phyloP scores from a whole-genome alignment of 768 basidiomycete genomes.

The Kwoniella dejecticola region DNA sequence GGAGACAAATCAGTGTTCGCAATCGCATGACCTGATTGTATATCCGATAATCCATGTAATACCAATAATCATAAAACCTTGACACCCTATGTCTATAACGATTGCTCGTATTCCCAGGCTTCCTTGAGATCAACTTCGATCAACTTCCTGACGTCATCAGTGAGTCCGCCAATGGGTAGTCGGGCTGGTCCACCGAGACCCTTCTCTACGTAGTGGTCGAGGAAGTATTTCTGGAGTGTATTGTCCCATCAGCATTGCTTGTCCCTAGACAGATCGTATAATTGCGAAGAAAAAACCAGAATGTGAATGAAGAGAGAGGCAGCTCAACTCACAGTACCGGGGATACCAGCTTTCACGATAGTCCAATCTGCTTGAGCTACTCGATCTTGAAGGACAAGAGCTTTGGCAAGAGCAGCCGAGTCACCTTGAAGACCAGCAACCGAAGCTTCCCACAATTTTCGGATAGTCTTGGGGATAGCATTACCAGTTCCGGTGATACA shows the following conservation, averaged over 20 bases:
- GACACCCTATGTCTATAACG: constrained; percentile 30
- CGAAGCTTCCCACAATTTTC: constrained; percentile 54
- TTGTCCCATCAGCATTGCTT: no score
- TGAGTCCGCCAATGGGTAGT: constrained; percentile 50
- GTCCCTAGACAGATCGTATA: no score
- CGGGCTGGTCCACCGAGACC: constrained; percentile 53
- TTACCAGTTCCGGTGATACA: constrained; percentile 63
- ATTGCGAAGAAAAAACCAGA: background rate
- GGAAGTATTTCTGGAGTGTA: constrained; percentile 55
- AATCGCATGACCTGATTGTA: background rate
- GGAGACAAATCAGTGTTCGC: no score
- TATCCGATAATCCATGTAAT: background rate
- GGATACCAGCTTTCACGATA: constrained; percentile 55
- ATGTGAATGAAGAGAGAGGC: background rate
- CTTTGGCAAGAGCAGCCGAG: constrained; percentile 45
- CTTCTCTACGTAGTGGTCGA: constrained; percentile 52
- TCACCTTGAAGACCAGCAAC: constrained; percentile 54
- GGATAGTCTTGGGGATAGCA: constrained; percentile 57
- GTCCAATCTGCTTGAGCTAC: constrained; percentile 56
- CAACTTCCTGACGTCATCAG: constrained; percentile 50
- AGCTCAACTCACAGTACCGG: constrained; percentile 45
- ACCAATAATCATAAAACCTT: background rate
- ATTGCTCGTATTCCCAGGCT: constrained; percentile 51
- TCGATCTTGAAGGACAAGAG: constrained; percentile 54
- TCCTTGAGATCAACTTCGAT: constrained; percentile 52